Base-by-base conservation (phyloP, 2,329 filamentous ascomycete genomes). In the Trichoderma sp. region DNA sequence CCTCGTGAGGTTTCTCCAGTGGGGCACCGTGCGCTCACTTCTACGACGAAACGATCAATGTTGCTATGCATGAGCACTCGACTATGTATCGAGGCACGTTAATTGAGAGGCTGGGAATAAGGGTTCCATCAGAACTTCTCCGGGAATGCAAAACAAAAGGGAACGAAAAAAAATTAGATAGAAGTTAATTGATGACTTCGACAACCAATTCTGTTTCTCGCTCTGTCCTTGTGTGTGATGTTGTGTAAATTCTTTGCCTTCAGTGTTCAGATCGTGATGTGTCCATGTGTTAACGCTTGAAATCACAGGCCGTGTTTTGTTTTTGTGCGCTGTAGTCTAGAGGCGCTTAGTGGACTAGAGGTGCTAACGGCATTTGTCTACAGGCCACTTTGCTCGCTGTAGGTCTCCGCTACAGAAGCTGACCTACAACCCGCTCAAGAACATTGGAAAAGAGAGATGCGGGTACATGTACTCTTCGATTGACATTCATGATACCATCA, bases 71-170 rank as follows among this genome's bases (percentile, higher is more conserved):
- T 84, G 82, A 83, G 80, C 78, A 82, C 79, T 81, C 78, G 79
- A 80, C 78, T 80, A 80, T 80, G 74, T 76, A 79, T 79, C 79
- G 78, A 81, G 79, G 79, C 80, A 82, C 82, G 80, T 69, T 80
- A 79, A 81, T 67, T 83, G 82, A 82, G 81, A 83, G 80, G 81
- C 76, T 79, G 78, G 78, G 76, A 79, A 78, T 74, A 76, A 47
- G 79, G 81, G 78, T 78, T 82, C 78, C 78, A 68, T 78, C 76
- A 81, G 80, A 81, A 79, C 79, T 81, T 81, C 80, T 83, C 81
- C 81, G 81, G 77, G 80, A 84, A 83, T 85, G 82, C 82, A 80
- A 82, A 81, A 79, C 80, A 82, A 76, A 80, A 81, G 82, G 82
- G 80, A 83, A 59, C 57, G 39, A 43, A 82, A 80, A 81, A 82